Base-by-base conservation (phyloP, 2,329 filamentous ascomycete species). In the Drechmeria coniospora region DNA sequence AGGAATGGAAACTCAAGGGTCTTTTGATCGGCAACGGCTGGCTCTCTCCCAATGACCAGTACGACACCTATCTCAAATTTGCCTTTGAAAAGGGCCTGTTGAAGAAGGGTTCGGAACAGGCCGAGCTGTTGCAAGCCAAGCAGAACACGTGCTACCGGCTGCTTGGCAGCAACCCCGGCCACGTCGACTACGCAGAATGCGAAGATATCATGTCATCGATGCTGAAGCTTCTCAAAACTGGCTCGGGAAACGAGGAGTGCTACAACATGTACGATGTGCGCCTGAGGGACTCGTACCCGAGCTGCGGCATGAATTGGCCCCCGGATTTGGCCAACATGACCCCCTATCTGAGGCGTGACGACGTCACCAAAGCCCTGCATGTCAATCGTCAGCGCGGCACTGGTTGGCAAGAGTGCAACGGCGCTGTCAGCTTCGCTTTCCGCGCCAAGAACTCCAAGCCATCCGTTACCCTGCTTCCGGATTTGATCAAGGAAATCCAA, bases 301-400 rank as follows among this genome's bases (percentile, higher is more conserved):
- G 76, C 36, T 98, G 90, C 51, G 90, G 90, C 40, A 93, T 93
- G 86, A 87, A 84, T 57, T 98, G 92, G 92, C 90, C 90, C 18
- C 79, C 84, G 37, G 90, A 98, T 54, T 63, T 98, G 44, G 53
- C 55, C 25, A 49, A 68, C 27, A 69, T 98, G 14, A 81, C 73
- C 5, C 82, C 84, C 0, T 98, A 95, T 51, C 68, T 98, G 28
- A 79, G 81, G 32, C 75, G 76, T 31, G 45, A 62, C n/a, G 83
- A 93, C 26, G 90, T 98, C 10, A 61, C 71, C 15, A 45, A 63
- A 4, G 90, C 90, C 1, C 63, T 98, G 20, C 80, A 98, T 49
- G 71, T 98, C 51, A 79, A 83, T 44, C 47, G 64, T 0, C 78
- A 79, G 41, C 92, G 92, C 50, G 74, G 71, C 38, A 79, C 80